Evolutionary conservation across 163 green algal genomes (phyloP), one percentile per base, ranked within the genome.

Genomic region (Volvox carteri): DNA sequence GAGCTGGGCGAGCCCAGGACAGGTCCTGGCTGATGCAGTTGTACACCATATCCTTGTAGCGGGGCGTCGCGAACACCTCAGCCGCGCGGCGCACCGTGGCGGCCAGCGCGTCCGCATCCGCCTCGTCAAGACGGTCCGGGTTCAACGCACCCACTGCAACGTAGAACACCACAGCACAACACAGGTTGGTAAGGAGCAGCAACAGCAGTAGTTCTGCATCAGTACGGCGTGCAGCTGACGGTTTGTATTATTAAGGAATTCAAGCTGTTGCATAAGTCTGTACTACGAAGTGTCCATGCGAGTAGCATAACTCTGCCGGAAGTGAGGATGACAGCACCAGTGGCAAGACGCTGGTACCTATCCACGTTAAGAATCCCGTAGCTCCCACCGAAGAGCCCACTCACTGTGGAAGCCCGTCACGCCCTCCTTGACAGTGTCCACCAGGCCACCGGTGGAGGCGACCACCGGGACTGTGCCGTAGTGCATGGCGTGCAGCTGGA

Each of bases 381-480:
- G n/a, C n/a, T n/a, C n/a, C n/a, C n/a, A n/a, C n/a, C n/a, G n/a
- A n/a, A n/a, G n/a, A n/a, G n/a, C n/a, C n/a, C 9, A 86, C 79
- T 86, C 42, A 86, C 79, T 98, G 90, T 99, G 97, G 95, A 99
- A 99, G 80, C 98, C 98, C n/a, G 98, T 99, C 42, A 98, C 94
- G 58, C 97, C 96, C 88, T 99, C 98, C 93, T 98, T 98, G 41
- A 99, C 97, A 4, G 97, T 99, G 94, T 99, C 98, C 25, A 99
- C 97, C 56, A 99, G 94, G 68, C 97, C 97, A 70, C 97, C 97
- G 25, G 96, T 99, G 54, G 96, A 98, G 33, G 98, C 91, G 1
- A 99, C 98, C 76, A 99, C 87, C 19, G 98, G 97, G 41, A 99
- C 95, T 28, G 96, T 98, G 86, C 97, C 97, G 88, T 98, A 99